Conservation (phyloP, 345 rosid genomes). For the Eucalyptus tenuipes region DNA sequence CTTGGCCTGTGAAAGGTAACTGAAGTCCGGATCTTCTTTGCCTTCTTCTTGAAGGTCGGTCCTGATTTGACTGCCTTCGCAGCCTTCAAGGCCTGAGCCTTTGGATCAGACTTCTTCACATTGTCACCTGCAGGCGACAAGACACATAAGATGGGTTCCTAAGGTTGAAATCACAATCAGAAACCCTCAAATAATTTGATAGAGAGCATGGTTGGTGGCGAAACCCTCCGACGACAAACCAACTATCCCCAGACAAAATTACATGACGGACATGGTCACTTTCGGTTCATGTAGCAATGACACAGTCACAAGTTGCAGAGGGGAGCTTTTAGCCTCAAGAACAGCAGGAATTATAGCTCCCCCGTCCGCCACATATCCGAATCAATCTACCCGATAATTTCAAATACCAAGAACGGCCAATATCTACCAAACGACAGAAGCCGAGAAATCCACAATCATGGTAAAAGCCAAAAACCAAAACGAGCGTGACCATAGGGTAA, state of each 20-base stretch:
- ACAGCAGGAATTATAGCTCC: not conserved
- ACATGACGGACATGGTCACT: not conserved
- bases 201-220: not conserved
- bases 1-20: conserved; percentile 90
- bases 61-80: conserved; percentile 88
- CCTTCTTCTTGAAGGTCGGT: conserved; percentile 62
- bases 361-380: not conserved
- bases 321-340: not conserved
- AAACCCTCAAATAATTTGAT: not conserved
- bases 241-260: not conserved
- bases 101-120: conserved; percentile 60
- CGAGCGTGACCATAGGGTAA: not conserved
- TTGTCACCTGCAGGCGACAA: conserved; percentile 12
- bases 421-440: not conserved
- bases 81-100: conserved; percentile 83
- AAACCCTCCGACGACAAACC: not conserved
- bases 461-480: not conserved
- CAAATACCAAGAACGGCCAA: not conserved
- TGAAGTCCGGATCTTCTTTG: conserved; percentile 68
- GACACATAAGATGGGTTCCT: not conserved
- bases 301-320: not conserved
- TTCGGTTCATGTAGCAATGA: not conserved
- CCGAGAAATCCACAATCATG: not conserved
- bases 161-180: not conserved
- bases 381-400: not conserved